A percentile compares a stretch with the other conserved stretches of the same genome.
These are phyloP conservation scores for Dictyostelium purpureum DNA, from an alignment of 78 protist species.

Conservation along the genomic window DNA sequence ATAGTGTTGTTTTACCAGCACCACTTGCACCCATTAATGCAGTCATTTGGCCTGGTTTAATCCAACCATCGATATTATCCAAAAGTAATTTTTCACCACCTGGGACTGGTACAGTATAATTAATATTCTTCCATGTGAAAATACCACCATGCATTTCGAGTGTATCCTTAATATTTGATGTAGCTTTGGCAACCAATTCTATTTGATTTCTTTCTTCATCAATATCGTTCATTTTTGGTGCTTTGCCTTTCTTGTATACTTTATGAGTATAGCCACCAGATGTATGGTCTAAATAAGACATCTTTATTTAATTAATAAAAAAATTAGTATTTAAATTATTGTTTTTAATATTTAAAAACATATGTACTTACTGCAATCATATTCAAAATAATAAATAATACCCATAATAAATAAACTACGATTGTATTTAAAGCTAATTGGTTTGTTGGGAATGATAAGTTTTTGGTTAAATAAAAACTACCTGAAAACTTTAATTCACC, in stretches of 20 bases:
- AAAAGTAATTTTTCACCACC: slow-evolving; percentile 15
- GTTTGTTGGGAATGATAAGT: not conserved
- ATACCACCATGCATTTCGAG: slow-evolving; percentile 32
- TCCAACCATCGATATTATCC: slow-evolving; percentile 44
- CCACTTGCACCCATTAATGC: slow-evolving; percentile 89
- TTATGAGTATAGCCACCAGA: slow-evolving; percentile 72
- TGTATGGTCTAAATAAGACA: slow-evolving; percentile 45
- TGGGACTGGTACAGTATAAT: slow-evolving; percentile 64
- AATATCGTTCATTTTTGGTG: slow-evolving; percentile 66
- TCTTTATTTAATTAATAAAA: no score
- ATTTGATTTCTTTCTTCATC: slow-evolving; percentile 53
- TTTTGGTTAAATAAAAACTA: not conserved
- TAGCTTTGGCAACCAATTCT: slow-evolving; percentile 58
- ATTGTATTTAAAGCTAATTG: not conserved
- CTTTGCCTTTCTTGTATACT: slow-evolving; percentile 64
- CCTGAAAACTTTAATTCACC: slow-evolving; percentile 18
- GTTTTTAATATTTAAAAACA: no score
- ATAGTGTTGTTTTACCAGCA: slow-evolving; percentile 93
- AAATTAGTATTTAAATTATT: no score
- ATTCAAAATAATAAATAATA: slow-evolving; percentile 25
- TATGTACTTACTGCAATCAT: no score
- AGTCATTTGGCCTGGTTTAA: slow-evolving; percentile 81
- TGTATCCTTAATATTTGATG: slow-evolving; percentile 39
- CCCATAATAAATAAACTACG: slow-evolving; percentile 43
- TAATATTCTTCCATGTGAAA: slow-evolving; percentile 54